These are phyloP conservation scores for Alternaria triticina DNA, from an alignment of 2,329 filamentous ascomycete genomes.

Conservation along the genomic window DNA sequence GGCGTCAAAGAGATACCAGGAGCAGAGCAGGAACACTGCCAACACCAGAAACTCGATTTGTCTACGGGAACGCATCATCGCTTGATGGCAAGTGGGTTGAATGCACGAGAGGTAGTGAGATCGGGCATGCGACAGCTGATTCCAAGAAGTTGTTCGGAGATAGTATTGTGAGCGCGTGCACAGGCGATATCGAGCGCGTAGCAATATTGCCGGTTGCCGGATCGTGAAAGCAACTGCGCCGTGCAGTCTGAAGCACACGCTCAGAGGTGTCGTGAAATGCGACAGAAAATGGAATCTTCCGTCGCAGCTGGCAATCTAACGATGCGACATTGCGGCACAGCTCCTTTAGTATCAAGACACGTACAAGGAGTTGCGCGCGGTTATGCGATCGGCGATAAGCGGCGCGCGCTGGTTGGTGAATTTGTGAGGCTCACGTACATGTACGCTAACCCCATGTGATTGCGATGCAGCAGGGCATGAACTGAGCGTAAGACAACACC, in stretches of 20 bases:
- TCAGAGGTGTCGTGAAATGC: too few species aligned
- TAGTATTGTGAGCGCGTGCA: slow-evolving; percentile 7
- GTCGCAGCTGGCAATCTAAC: too few species aligned
- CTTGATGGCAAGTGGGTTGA: slow-evolving; percentile 3
- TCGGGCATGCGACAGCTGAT: neutral
- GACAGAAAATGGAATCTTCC: too few species aligned
- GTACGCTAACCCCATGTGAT: slow-evolving; percentile 1
- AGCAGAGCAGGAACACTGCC: slow-evolving; percentile 19
- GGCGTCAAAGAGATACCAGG: slow-evolving; percentile 19
- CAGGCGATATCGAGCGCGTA: slow-evolving; percentile 3
- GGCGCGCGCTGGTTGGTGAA: slow-evolving; percentile 12
- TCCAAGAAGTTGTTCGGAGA: neutral
- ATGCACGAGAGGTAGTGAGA: neutral
- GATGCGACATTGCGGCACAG: slow-evolving; percentile 17
- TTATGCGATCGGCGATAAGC: slow-evolving; percentile 7
- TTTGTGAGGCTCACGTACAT: neutral
- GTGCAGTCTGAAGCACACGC: neutral
- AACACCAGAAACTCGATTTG: slow-evolving; percentile 16
- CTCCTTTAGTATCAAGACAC: slow-evolving; percentile 1
- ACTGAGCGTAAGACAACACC: neutral
- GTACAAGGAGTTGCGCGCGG: neutral
- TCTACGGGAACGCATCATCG: slow-evolving; percentile 16
- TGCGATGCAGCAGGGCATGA: neutral
- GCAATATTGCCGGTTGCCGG: neutral
- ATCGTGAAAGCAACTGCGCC: neutral